Conservation (phyloP, 2,329 filamentous ascomycete species). For the Ophiostoma himal-ulmi region DNA sequence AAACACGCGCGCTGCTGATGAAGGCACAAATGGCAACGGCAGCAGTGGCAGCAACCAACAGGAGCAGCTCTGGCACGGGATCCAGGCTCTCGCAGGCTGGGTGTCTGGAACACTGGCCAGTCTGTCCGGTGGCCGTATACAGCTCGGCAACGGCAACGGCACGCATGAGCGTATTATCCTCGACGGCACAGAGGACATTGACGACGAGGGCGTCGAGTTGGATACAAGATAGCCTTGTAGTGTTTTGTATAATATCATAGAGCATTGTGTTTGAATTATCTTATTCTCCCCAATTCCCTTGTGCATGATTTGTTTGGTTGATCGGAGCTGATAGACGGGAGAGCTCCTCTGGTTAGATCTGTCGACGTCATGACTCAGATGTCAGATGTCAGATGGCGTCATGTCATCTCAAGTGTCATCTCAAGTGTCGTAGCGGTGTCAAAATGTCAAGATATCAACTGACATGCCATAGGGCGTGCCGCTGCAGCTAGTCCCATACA, state of each 20-base stretch:
- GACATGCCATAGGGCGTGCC: neutral
- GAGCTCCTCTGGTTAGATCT: no score
- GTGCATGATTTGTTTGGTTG: neutral
- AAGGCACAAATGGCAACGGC: slow-evolving; percentile 48
- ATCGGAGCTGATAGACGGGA: neutral
- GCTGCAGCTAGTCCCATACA: neutral
- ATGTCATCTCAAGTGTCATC: neutral
- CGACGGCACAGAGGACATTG: slow-evolving; percentile 47
- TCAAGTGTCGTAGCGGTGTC: neutral
- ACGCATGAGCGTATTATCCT: slow-evolving; percentile 36
- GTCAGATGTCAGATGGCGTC: no score
- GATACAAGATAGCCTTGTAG: slow-evolving; percentile 28
- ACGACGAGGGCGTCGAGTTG: slow-evolving; percentile 42
- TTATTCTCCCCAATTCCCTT: neutral
- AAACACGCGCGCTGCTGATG: slow-evolving; percentile 48
- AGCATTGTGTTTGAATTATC: neutral
- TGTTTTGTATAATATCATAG: neutral
- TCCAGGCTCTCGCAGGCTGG: slow-evolving; percentile 52
- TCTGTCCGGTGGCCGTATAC: slow-evolving; percentile 52
- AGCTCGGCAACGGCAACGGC: slow-evolving; percentile 39
- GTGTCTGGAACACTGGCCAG: slow-evolving; percentile 50
- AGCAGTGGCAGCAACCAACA: slow-evolving; percentile 53
- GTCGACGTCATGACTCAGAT: neutral
- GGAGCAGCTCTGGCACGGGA: slow-evolving; percentile 56
- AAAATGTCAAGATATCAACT: neutral